Evolutionary conservation across 305 asterid genomes (phyloP).

Genomic region (Ilex paraguariensis): DNA sequence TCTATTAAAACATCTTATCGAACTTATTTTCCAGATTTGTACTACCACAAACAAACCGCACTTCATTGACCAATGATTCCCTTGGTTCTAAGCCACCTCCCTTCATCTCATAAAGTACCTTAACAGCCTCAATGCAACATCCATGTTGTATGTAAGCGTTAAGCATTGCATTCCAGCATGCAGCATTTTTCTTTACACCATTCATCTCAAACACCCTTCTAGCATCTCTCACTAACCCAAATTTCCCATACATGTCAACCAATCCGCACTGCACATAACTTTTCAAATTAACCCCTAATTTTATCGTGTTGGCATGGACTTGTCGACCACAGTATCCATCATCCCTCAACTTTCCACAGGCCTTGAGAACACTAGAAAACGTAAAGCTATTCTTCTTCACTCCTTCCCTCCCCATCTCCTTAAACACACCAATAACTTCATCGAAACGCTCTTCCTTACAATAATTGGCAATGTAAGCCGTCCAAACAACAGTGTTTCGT

Average conservation of each 20-base stretch:
- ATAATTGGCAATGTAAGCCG: constrained; percentile 44
- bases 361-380: not conserved
- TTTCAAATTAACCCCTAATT: not conserved
- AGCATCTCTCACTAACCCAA: not conserved
- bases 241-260: not conserved
- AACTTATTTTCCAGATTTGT: too few relatives aligned
- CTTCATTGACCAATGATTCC: too few relatives aligned
- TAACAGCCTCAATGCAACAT: too few relatives aligned
- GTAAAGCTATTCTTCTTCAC: not conserved
- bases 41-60: too few relatives aligned
- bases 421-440: too few relatives aligned
- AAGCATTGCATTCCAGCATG: too few relatives aligned
- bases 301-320: not conserved
- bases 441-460: constrained; percentile 17
- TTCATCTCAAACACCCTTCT: not conserved
- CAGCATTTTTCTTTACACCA: not conserved
- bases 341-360: not conserved
- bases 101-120: too few relatives aligned
- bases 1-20: too few relatives aligned
- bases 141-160: too few relatives aligned
- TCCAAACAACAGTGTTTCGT: constrained; percentile 59
- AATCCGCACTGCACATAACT: not conserved
- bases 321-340: not conserved
- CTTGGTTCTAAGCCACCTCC: too few relatives aligned
- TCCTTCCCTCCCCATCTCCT: not conserved